These are phyloP conservation scores for Saccharomyces hybrid DNA, from an alignment of 1,139 yeast genomes.

Conservation along the genomic window DNA sequence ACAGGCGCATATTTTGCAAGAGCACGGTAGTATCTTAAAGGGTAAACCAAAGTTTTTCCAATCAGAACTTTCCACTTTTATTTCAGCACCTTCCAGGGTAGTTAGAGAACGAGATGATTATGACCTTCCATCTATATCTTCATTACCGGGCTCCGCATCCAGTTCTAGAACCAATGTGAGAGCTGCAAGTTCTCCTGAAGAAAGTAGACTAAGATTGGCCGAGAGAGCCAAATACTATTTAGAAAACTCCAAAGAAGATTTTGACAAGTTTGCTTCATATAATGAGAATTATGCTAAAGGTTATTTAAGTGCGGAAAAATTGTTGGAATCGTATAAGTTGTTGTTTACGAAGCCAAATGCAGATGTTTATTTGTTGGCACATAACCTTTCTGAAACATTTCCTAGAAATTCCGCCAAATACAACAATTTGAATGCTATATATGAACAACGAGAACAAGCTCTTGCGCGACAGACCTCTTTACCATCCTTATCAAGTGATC, in stretches of 20 bases:
- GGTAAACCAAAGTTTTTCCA: slow-evolving; percentile 47
- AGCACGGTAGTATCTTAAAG: slow-evolving; percentile 59
- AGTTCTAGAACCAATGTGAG: slow-evolving; percentile 6
- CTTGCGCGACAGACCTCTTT: slow-evolving; percentile 34
- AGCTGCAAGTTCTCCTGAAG: slow-evolving; percentile 33
- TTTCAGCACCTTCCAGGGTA: slow-evolving; percentile 27
- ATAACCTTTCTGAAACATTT: slow-evolving; percentile 51
- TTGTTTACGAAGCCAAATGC: slow-evolving; percentile 42
- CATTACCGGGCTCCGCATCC: slow-evolving; percentile 4
- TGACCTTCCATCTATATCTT: slow-evolving; percentile 14
- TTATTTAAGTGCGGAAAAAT: slow-evolving; percentile 42
- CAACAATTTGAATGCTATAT: slow-evolving; percentile 31
- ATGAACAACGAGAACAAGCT: slow-evolving; percentile 26
- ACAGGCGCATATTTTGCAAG: slow-evolving; percentile 79
- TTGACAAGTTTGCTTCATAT: slow-evolving; percentile 43
- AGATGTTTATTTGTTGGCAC: slow-evolving; percentile 47
- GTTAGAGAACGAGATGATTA: slow-evolving; percentile 19
- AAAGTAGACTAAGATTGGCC: slow-evolving; percentile 59
- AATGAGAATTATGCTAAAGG: slow-evolving; percentile 46
- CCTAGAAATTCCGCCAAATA: slow-evolving; percentile 35
- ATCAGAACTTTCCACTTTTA: slow-evolving; percentile 62
- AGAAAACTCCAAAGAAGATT: slow-evolving; percentile 43
- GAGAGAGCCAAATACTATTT: slow-evolving; percentile 80
- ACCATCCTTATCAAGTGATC: slow-evolving; percentile 46
- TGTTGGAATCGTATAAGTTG: slow-evolving; percentile 43